Evolutionary conservation across 2,329 filamentous ascomycete species (phyloP).

Genomic region (Penicillium sp.): DNA sequence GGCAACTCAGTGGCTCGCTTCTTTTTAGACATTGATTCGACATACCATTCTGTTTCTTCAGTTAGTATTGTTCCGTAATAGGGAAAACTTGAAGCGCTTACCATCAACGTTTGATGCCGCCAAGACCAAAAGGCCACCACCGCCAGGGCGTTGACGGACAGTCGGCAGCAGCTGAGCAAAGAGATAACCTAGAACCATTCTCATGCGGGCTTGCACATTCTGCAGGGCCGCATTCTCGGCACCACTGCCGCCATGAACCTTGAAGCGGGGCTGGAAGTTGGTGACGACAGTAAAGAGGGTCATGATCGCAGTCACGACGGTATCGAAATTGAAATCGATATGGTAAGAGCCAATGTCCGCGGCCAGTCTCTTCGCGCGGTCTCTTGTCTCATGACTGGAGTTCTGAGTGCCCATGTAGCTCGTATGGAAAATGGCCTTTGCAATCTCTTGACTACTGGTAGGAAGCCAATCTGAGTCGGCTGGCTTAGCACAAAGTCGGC

Average conservation of each 20-base stretch:
- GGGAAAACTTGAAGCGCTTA: conserved; percentile 6
- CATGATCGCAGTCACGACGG: conserved; percentile 59
- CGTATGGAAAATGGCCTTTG: conserved; percentile 59
- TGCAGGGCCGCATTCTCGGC: conserved; percentile 66
- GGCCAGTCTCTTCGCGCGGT: conserved; percentile 61
- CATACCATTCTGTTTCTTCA: conserved; percentile 27
- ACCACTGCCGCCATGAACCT: conserved; percentile 61
- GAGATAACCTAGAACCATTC: conserved; percentile 66
- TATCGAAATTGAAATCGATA: conserved; percentile 70
- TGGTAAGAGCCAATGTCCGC: conserved; percentile 69
- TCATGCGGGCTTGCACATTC: conserved; percentile 64
- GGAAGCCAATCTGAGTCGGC: conserved; percentile 51
- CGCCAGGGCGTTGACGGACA: conserved; percentile 55
- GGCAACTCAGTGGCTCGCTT: neutral
- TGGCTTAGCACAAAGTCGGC: conserved; percentile 52
- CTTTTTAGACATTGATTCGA: neutral
- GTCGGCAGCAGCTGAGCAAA: conserved; percentile 64
- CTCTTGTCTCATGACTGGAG: conserved; percentile 65
- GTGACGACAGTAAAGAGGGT: conserved; percentile 59
- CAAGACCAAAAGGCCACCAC: conserved; percentile 62
- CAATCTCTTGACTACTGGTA: conserved; percentile 59
- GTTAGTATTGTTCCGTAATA: conserved; percentile 6
- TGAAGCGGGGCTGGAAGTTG: conserved; percentile 61
- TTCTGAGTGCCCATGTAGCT: conserved; percentile 70
- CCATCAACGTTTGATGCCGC: conserved; percentile 65